Base-by-base conservation (phyloP, 1,284 basidiomycete genomes). In the Ustanciosporium gigantosporum region DNA sequence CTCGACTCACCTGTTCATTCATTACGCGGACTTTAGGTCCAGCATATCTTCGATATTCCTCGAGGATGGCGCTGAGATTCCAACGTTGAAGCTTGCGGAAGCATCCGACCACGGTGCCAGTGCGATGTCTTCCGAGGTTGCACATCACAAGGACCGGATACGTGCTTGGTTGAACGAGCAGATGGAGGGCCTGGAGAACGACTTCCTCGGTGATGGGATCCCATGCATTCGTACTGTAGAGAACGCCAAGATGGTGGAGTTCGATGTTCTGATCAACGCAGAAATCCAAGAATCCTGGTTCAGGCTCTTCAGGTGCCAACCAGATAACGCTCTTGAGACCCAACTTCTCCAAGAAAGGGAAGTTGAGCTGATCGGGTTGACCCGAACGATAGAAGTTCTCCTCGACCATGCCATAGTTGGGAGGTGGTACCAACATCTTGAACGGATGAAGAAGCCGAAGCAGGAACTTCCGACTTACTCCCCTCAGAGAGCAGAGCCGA, bases 221-320 rank as follows among this genome's bases (percentile, higher is more conserved):
- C 68, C 77, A 78, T 4, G 78, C 76, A 45, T 78, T 79, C 34
- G 76, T 75, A 40, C 69, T 70, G 60, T 80, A 78, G n/a, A 79
- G 72, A n/a, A 78, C 76, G 7, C 79, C 79, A 17, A 80, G 78
- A 36, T 79, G 79, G 62, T 79, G 73, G 8, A 80, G 64, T 17
- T 65, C 46, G 73, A 80, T 57, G 64, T 67, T 52, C 65, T 81
- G 73, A 39, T 68, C 58, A 21, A 55, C 46, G 37, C 72, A 70
- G 42, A 73, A 74, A 31, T 68, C 62, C 41, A 61, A 59, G 51
- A 83, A 80, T 32, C 79, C 79, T 3, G 80, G 77, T 8, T 80
- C 79, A 0, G 82, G 82, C 39, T 82, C 81, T 64, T 83, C 82
- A 2, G 82, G 82, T 0, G 82, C 82, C 4, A 83, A 79, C 82